Evolutionary conservation across 2,329 filamentous ascomycete genomes (phyloP), one percentile per base, ranked within the genome.

Genomic region (Diplodia intermedia): DNA sequence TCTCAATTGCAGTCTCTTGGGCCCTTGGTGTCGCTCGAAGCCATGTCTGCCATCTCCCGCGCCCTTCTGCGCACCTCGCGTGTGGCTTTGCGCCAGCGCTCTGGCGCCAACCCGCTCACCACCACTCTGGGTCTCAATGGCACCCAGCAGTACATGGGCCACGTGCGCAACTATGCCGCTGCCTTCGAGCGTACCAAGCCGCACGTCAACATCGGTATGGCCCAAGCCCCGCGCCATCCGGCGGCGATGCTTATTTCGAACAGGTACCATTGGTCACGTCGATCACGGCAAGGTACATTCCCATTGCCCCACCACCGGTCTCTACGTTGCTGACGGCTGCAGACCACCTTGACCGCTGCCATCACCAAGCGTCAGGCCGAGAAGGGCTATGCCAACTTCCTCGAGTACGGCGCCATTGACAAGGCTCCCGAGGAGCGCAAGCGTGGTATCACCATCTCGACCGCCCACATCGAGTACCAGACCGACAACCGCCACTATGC

Each of bases 351-450:
- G 79, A 98, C 95, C 75, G 95, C 95, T 72, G 95, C 95, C 79
- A 99, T 99, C 85, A 99, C 95, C 78, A 99, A 99, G 87, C 89
- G 94, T 80, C 95, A 98, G 83, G 89, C 95, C 75, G 91, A 94
- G 79, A 97, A 97, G 86, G 94, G 95, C 71, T 85, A 92, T 76
- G 95, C 95, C 79, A 93, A 84, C 84, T 99, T 95, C 86, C 90
- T 98, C 79, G 95, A 98, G 68, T 99, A 99, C 87, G 93, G 92
- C 80, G 86, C 95, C 78, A 99, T 99, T 80, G 95, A 99, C 86
- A 99, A 98, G 86, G 95, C 95, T 67, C 95, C 95, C 73, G 95
- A 99, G 84, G 95, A 99, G 88, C 91, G 95, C 79, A 98, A 98
- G 88, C 94, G 95, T 88, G 95, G 95, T 90, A 99, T 99, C 84